Conservation (phyloP, 2,329 filamentous ascomycete genomes). For the Lachnellula hyalina region DNA sequence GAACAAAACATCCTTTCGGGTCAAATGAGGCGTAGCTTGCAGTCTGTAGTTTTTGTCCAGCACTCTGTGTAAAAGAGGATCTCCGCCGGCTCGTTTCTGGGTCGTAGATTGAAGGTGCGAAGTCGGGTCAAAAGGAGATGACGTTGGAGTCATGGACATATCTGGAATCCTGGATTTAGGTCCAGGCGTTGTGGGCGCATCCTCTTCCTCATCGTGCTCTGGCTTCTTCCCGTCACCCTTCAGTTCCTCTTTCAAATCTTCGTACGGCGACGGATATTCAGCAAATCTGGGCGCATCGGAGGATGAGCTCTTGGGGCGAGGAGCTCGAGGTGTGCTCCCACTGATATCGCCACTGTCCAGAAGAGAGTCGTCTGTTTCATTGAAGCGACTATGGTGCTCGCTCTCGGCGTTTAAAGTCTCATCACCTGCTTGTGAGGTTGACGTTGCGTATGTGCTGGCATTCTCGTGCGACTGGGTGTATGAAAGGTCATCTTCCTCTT, state of each 20-base stretch:
- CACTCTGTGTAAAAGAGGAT: conserved; percentile 84
- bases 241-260: conserved; percentile 64
- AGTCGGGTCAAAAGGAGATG: conserved; percentile 50
- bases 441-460: conserved; percentile 26
- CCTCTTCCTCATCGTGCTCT: conserved; percentile 38
- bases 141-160: conserved; percentile 59
- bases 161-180: conserved; percentile 47
- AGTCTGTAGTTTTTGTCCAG: conserved; percentile 94
- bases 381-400: conserved; percentile 27
- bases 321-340: conserved; percentile 62
- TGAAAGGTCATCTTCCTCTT: conserved; percentile 48
- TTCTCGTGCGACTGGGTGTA: conserved; percentile 30
- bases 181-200: conserved; percentile 31
- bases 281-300: conserved; percentile 49
- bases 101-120: conserved; percentile 36
- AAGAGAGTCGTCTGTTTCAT: conserved; percentile 55
- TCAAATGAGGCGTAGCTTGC: conserved; percentile 78
- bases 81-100: conserved; percentile 42
- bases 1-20: conserved; percentile 34
- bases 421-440: conserved; percentile 40
- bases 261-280: conserved; percentile 70
- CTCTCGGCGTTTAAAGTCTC: conserved; percentile 21
- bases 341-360: conserved; percentile 59
- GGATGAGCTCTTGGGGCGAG: conserved; percentile 43
- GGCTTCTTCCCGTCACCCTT: conserved; percentile 36